These are phyloP conservation scores for Zygoascus bituminiphila DNA, from an alignment of 805 yeast genomes.

Conservation along the genomic window DNA sequence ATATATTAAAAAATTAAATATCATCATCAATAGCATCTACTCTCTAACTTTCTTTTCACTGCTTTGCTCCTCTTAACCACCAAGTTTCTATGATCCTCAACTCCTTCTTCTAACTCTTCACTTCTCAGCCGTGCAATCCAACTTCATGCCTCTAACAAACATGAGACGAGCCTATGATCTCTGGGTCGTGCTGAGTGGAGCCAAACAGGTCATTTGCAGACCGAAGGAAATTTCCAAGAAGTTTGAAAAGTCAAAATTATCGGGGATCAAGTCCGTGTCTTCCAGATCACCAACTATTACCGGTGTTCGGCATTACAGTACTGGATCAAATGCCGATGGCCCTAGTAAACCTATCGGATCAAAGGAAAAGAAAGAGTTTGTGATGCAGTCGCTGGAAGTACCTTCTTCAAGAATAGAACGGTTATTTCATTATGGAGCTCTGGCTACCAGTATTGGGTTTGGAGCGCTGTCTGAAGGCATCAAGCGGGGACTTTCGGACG, in stretches of 20 bases:
- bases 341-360: background rate
- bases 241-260: background rate
- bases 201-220: background rate
- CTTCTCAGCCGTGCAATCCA: too few relatives aligned
- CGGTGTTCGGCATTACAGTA: background rate
- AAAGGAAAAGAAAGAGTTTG: slow-evolving; percentile 28
- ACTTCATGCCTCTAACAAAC: too few relatives aligned
- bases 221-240: background rate
- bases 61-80: too few relatives aligned
- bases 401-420: slow-evolving; percentile 85
- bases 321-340: background rate
- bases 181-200: background rate
- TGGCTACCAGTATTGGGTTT: slow-evolving; percentile 86
- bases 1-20: too few relatives aligned
- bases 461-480: slow-evolving; percentile 76
- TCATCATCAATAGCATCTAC: too few relatives aligned
- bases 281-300: background rate
- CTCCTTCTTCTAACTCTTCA: too few relatives aligned
- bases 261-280: background rate
- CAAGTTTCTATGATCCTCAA: too few relatives aligned
- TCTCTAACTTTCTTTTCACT: too few relatives aligned
- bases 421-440: slow-evolving; percentile 82
- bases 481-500: slow-evolving; percentile 39
- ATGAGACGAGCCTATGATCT: background rate
- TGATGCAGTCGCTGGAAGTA: slow-evolving; percentile 58